Base-by-base conservation (phyloP, 257 asterid genomes). In the Solanum tarijense region DNA sequence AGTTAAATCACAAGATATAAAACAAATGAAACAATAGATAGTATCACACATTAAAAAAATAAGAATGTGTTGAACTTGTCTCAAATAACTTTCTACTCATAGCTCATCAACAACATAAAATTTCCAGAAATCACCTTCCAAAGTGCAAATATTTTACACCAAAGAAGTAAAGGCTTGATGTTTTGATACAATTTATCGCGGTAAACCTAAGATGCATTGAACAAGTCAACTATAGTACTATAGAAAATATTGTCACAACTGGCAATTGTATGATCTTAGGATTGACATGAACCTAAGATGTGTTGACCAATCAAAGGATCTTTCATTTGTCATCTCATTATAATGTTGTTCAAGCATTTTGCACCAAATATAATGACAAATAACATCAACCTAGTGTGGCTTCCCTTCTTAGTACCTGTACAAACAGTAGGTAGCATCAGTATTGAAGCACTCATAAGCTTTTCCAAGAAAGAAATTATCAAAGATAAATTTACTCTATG, bases 401-500 rank as follows among this genome's bases (percentile, higher is more conserved):
- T 90, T 96, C 98, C 89, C 98, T 90, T 87, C 89, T 93, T 86
- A 95, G 92, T 52, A 95, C 98, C 98, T 96, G 89, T 89, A 85
- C 69, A 87, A 29, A 27, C 68, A 46, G 65, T 41, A 78, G 62
- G 36, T 46, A 46, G 27, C 39, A 81, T 81, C 68, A 81, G 85
- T 27, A 46, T 79, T 5, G 1, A 78, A 25, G 25, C 25, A 27
- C 62, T 7, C 84, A 36, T 36, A 2, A 41, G 65, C 38, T 2
- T 79, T 27, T 43, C 66, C 25, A 35, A 35, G n/a, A 35, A 73
- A 35, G 31, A 23, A 21, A 10, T 38, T 12, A 2, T 76, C 18
- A 74, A 35, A 35, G 31, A 21, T 75, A 75, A 36, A 27, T 3
- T 73, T 21, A 38, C 83, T 38, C 12, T 3, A 6, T 76, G 83